Evolutionary conservation across 73 alveolate genomes (phyloP).

Genomic region (Paraurostyla sp.): DNA sequence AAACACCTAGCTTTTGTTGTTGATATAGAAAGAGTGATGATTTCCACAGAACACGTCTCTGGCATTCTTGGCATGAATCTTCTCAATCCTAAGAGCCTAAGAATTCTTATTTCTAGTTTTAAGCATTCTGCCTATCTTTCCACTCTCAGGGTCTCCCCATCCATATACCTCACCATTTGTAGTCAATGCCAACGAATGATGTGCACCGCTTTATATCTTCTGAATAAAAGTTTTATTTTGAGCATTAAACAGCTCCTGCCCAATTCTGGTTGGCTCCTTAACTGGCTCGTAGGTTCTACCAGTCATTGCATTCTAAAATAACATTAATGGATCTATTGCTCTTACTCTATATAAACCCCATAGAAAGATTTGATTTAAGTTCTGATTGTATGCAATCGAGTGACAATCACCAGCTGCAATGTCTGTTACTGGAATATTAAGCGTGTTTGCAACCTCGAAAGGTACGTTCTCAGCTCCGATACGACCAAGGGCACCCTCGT

Average conservation of each 20-base stretch:
- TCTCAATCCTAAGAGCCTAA: slow-evolving; percentile 62
- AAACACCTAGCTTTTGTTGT: slow-evolving; percentile 67
- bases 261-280: slow-evolving; percentile 63
- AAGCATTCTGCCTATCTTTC: slow-evolving; percentile 72
- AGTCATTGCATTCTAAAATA: slow-evolving; percentile 52
- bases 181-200: slow-evolving; percentile 85
- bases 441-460: slow-evolving; percentile 60
- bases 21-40: slow-evolving; percentile 85
- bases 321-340: not conserved
- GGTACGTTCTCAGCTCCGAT: slow-evolving; percentile 83
- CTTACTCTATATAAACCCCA: slow-evolving; percentile 90
- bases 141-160: slow-evolving; percentile 88
- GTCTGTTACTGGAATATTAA: slow-evolving; percentile 75
- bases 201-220: slow-evolving; percentile 87
- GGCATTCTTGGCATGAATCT: slow-evolving; percentile 76
- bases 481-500: slow-evolving; percentile 89
- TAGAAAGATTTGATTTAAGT: slow-evolving; percentile 72
- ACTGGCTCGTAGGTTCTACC: slow-evolving; percentile 67
- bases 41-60: slow-evolving; percentile 85
- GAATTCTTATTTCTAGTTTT: slow-evolving; percentile 65
- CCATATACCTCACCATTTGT: slow-evolving; percentile 84
- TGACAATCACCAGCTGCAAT: slow-evolving; percentile 92
- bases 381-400: slow-evolving; percentile 85
- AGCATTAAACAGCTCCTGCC: slow-evolving; percentile 45
- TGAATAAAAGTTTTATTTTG: slow-evolving; percentile 41